Evolutionary conservation across 306 rosid genomes (phyloP), one percentile per base, ranked within the genome.

Genomic region (Alnus rubra): DNA sequence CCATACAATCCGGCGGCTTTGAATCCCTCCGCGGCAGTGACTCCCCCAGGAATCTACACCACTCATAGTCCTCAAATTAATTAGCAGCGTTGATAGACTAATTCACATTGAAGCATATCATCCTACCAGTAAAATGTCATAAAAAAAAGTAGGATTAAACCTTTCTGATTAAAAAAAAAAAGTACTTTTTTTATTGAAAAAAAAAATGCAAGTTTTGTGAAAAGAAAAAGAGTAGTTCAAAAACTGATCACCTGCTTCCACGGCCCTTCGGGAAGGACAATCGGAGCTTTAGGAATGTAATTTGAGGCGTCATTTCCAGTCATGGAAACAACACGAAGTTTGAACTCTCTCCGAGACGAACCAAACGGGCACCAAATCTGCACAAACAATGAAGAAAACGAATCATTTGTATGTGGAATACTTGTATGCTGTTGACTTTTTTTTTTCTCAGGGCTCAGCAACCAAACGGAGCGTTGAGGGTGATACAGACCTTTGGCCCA

Each of bases 21-120:
- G 75, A 95, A 95, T 50, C 99, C 99, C 74, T 88, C 88, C 0
- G 99, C 99, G 45, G 97, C 97, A 30, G 94, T 85, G 76, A 95
- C 99, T 78, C 99, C 99, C 0, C 99, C 98, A 14, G 90, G 87
- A 84, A 93, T 84, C 98, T 94, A 82, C 74, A 69, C 16, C 16
- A 63, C 78, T 50, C 69, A 2, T 4, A 77, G 67, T 84, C 62
- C 51, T 74, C 53, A 80, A n/a, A 52, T 52, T 62, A 48, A 78
- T 8, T 74, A 78, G 44, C 65, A 37, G 64, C 69, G 64, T 33
- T 15, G 16, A 67, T 39, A 49, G 65, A 9, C 16, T 52, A 39
- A n/a, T 56, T 59, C 71, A 51, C 30, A 49, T 18, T 53, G 44
- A 55, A 74, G 64, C 69, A 75, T 23, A 14, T 7, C 45, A 62